Base-by-base conservation (phyloP, 768 basidiomycete species). In the Chalciporus chontae region DNA sequence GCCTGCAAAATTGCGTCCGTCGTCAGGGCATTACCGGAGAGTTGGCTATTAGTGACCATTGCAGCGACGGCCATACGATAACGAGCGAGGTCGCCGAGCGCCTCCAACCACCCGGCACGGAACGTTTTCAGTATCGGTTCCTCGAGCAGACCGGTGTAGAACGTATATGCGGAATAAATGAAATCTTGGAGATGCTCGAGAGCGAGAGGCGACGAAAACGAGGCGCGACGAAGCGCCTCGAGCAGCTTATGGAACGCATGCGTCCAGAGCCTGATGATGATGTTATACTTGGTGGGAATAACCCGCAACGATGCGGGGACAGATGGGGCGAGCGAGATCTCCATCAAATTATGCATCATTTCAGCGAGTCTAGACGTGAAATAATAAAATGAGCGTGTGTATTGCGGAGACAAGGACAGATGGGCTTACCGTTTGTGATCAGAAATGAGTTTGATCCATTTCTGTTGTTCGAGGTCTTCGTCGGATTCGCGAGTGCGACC, bases 1-100 rank as follows among this genome's bases (percentile, higher is more conserved):
- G 72, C 78, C 42, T 75, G 73, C 5, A 74, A 77, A 9, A 84
- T 67, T 0, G 85, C 83, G 48, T 83, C 77, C 4, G 73, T 54
- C 0, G 84, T 86, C 36, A 89, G 74, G 0, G 74, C 66, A 11
- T 57, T 45, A 3, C 75, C 73, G 4, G 68, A 63, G 15, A 73
- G 70, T 5, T 76, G 62, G 29, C 71, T 75, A 23, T 77, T 76
- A 23, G 79, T 76, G 24, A 89, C 77, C 77, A 93, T 83, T 27
- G 84, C 85, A n/a, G 91, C 89, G n/a, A 97, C 90, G 1, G 87
- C 86, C 90, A 96, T 95, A 44, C 89, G 81, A 67, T 97, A 98
- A 31, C 94, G 78, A 0, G 96, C 93, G 26, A 99, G 78, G 69
- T 99, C 96, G 19, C 96, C 96, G 14, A 99, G 83, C 4, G 94